Percentiles rank a stretch among this genome's conserved stretches.
These are phyloP conservation scores for Trichoderma breve DNA, from an alignment of 2,329 filamentous ascomycete species.

Conservation along the genomic window DNA sequence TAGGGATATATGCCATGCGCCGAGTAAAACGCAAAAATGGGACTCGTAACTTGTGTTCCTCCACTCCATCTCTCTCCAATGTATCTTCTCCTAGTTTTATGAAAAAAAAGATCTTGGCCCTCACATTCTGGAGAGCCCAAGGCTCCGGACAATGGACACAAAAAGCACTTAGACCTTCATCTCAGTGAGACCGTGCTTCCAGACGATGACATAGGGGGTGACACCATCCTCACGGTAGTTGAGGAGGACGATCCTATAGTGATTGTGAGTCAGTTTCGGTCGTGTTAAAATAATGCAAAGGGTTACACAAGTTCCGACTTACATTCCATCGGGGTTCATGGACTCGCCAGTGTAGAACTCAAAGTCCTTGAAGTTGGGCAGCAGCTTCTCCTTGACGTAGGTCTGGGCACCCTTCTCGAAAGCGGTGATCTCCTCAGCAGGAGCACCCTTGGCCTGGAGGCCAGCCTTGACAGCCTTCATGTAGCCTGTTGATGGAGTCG, in stretches of 20 bases:
- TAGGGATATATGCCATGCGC: constrained; percentile 22
- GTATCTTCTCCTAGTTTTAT: not conserved
- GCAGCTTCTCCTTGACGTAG: constrained; percentile 80
- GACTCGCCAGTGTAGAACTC: constrained; percentile 91
- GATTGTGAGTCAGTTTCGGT: constrained; percentile 13
- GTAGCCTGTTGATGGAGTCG: constrained; percentile 66
- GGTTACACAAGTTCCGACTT: constrained; percentile 39
- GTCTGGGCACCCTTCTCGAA: constrained; percentile 75
- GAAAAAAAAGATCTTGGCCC: constrained; percentile 10
- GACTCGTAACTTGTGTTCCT: constrained; percentile 7
- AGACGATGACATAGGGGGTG: constrained; percentile 85
- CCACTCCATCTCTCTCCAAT: not conserved
- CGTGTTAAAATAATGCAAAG: accelerated
- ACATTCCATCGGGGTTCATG: constrained; percentile 95
- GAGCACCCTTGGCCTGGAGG: constrained; percentile 61
- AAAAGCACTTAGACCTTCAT: constrained; percentile 76
- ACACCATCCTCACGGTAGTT: constrained; percentile 97
- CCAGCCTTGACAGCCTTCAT: constrained; percentile 82
- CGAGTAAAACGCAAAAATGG: constrained; percentile 19
- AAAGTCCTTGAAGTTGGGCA: constrained; percentile 88
- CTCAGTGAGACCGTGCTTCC: constrained; percentile 89
- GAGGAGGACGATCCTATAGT: constrained; percentile 74
- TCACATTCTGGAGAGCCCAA: constrained; percentile 15
- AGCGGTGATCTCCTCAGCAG: constrained; percentile 65
- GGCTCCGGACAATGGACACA: constrained; percentile 4